Conservation (phyloP, 2,329 filamentous ascomycete genomes). For the Fusarium incarnatum region DNA sequence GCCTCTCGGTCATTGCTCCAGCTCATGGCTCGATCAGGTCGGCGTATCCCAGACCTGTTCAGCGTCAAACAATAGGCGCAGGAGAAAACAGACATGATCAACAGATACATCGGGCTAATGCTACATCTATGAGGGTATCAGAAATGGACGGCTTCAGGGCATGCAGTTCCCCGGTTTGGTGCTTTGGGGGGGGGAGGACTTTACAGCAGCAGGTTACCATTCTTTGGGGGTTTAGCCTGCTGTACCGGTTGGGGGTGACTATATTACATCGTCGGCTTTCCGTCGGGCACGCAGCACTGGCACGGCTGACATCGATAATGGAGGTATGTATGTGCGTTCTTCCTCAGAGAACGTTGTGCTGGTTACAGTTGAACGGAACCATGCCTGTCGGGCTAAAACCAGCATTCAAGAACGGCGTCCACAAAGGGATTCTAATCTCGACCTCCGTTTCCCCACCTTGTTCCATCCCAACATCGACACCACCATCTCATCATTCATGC, state of each 20-base stretch:
- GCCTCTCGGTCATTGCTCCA: background rate
- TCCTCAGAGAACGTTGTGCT: slow-evolving; percentile 23
- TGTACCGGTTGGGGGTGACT: slow-evolving; percentile 36
- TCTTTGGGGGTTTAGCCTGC: slow-evolving; percentile 38
- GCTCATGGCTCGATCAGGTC: slow-evolving; percentile 26
- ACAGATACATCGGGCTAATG: slow-evolving; percentile 36
- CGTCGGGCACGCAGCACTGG: slow-evolving; percentile 39
- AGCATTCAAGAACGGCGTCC: slow-evolving; percentile 40
- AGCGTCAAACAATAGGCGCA: slow-evolving; percentile 27
- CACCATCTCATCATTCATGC: slow-evolving; percentile 48
- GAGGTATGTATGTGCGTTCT: slow-evolving; percentile 15
- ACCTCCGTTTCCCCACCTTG: slow-evolving; percentile 45
- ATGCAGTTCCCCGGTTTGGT: slow-evolving; percentile 42
- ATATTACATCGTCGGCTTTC: slow-evolving; percentile 21
- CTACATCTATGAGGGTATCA: background rate
- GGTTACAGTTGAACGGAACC: slow-evolving; percentile 20
- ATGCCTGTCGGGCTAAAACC: slow-evolving; percentile 27
- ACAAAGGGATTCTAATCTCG: slow-evolving; percentile 40
- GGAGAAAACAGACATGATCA: slow-evolving; percentile 36
- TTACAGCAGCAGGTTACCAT: slow-evolving; percentile 11
- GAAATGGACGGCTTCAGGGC: slow-evolving; percentile 36
- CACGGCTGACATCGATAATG: slow-evolving; percentile 20
- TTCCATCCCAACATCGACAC: slow-evolving; percentile 47
- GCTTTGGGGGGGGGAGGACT: slow-evolving; percentile 40
- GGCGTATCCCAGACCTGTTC: slow-evolving; percentile 14